phyloP scores from a whole-genome alignment of 768 basidiomycete species.

The Russula vinacea region DNA sequence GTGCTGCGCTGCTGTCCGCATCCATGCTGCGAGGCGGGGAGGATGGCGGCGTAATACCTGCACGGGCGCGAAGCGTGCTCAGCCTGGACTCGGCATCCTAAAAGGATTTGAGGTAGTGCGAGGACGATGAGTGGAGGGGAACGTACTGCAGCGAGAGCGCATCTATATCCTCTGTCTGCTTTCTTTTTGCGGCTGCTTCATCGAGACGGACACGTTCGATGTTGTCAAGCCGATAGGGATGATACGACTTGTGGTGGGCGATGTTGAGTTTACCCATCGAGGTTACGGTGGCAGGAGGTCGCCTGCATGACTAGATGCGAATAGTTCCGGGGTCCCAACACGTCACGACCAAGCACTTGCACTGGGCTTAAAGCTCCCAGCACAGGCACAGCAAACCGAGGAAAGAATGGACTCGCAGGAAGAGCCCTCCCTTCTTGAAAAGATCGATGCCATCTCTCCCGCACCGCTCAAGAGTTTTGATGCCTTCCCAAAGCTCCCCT shows the following conservation, averaged over 20 bases:
- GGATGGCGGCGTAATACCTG: constrained; percentile 39
- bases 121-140: neutral
- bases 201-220: constrained; percentile 76
- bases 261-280: constrained; percentile 83
- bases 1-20: constrained; percentile 31
- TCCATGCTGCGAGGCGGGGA: constrained; percentile 1
- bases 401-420: constrained; percentile 45
- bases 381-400: constrained; percentile 40
- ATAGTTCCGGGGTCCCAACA: constrained; percentile 18
- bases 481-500: constrained; percentile 41
- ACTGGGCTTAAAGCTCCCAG: too few relatives aligned
- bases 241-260: constrained; percentile 89
- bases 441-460: constrained; percentile 34
- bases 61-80: constrained; percentile 57
- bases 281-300: constrained; percentile 13
- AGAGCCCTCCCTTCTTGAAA: constrained; percentile 30
- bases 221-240: constrained; percentile 81
- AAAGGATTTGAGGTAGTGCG: constrained; percentile 9
- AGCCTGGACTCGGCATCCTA: constrained; percentile 83
- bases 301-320: accelerated
- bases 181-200: constrained; percentile 70
- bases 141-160: constrained; percentile 67
- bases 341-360: neutral
- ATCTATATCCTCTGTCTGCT: constrained; percentile 69
- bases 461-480: constrained; percentile 38